These are phyloP conservation scores for Pseudofabraea citricarpa DNA, from an alignment of 2,329 filamentous ascomycete genomes.

Conservation along the genomic window DNA sequence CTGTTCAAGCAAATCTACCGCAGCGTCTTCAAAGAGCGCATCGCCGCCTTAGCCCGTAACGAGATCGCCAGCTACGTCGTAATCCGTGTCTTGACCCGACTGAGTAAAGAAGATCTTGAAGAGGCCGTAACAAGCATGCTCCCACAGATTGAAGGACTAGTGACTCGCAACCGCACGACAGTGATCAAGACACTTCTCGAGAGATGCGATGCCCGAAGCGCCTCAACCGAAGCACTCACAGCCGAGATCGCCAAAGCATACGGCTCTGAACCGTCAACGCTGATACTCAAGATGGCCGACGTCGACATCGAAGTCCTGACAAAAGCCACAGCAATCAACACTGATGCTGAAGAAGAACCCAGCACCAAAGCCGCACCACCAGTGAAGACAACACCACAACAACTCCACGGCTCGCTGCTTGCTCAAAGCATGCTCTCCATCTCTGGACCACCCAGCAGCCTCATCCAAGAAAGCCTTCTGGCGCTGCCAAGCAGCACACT, in stretches of 20 bases:
- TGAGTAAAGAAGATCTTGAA: conserved; percentile 81
- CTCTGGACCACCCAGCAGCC: conserved; percentile 60
- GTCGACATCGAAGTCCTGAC: conserved; percentile 43
- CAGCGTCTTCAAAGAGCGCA: conserved; percentile 72
- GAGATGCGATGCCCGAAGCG: conserved; percentile 65
- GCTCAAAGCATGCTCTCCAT: conserved; percentile 74
- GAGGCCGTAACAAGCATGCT: conserved; percentile 67
- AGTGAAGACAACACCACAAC: conserved; percentile 35
- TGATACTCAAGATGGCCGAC: conserved; percentile 56
- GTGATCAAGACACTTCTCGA: conserved; percentile 81
- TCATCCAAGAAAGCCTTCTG: conserved; percentile 70
- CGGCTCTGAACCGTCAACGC: conserved; percentile 40
- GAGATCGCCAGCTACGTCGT: conserved; percentile 87
- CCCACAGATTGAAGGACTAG: conserved; percentile 66
- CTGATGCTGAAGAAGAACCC: conserved; percentile 22
- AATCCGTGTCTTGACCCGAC: conserved; percentile 73
- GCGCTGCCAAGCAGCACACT: conserved; percentile 51
- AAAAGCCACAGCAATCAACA: conserved; percentile 40
- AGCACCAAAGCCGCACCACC: conserved; percentile 29
- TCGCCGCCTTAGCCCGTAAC: conserved; percentile 79
- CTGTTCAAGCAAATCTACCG: conserved; percentile 85
- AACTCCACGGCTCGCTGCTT: conserved; percentile 79
- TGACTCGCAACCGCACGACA: conserved; percentile 70
- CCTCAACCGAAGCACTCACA: conserved; percentile 50
- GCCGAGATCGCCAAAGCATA: conserved; percentile 50